Base-by-base conservation (phyloP, 305 asterid genomes). In the Withania somnifera region DNA sequence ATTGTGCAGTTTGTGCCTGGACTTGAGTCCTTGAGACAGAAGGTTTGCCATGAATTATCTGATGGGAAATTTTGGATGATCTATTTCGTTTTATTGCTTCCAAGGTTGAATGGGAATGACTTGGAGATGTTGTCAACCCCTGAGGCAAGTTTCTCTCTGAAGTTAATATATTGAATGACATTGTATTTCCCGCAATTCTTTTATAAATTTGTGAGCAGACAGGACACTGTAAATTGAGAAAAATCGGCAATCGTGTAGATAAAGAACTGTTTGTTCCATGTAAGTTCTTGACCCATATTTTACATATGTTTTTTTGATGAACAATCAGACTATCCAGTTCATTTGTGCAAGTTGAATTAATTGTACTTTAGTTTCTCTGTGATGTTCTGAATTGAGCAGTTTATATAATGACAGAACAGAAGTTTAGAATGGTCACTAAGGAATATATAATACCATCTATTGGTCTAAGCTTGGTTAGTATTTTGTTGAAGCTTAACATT, bases 61-160 rank as follows among this genome's bases (percentile, higher is more conserved):
- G 82, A 82, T 30, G 87, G 81, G 79, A 89, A 91, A 83, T 93
- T 92, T 87, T 93, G 97, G 97, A 88, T 91, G 88, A 91, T 93
- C 82, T 92, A 93, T 84, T 91, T 91, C 51, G 87, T 88, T 83
- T 85, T 92, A 78, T 86, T 92, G 89, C 88, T 89, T 83, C 93
- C 94, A 64, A 90, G 93, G 85, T 89, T 91, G 89, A 86, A 82
- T 77, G 91, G 88, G 79, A 88, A 77, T 82, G 96, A 91, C 82
- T 78, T 80, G 82, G 86, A 89, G 88, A 86, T 63, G 47, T 89
- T 90, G 63, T 91, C 90, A 11, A 82, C 91, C 83, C 87, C 91
- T 40, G 89, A 90, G 94, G 97, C 87, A 90, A 87, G 91, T 77
- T 78, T 81, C 82, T 84, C 47, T 82, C 57, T 42, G 54, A 54